Base-by-base conservation (phyloP, 257 asterid genomes). In the Scutellaria minor region DNA sequence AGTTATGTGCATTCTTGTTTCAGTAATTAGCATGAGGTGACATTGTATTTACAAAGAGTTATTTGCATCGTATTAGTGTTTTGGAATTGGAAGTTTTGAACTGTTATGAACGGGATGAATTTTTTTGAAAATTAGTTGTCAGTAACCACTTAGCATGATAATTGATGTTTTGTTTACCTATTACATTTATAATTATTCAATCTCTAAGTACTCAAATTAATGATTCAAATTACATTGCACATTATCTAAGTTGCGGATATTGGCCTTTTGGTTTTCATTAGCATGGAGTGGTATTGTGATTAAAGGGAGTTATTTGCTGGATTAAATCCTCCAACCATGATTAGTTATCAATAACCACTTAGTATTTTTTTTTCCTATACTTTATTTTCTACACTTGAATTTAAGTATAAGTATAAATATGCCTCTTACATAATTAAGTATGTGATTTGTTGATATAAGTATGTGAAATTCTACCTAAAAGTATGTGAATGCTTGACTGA, bases 241-340 rank as follows among this genome's bases (percentile, higher is more conserved):
- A n/a, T n/a, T 55, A 42, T 53, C 11, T 37, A 15, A 58, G 44
- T 15, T 6, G 48, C 11, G 31, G 63, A 48, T 22, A 53, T 27
- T 5, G 44, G 67, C 60, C 56, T 20, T 70, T 31, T 65, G 27
- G 18, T 37, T 37, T 41, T 8, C 41, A 1, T 37, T 62, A 57
- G 64, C 57, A 14, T 46, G 24, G 60, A 40, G 13, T 31, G 31
- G 11, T 24, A 13, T 57, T 71, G 14, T 20, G 73, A 44, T 69
- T 52, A 1, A 15, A 31, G 59, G 9, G 44, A 3, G 4, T 22
- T 57, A 14, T 20, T 55, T 75, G 74, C 75, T 74, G 48, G 66
- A n/a, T 50, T 11, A 2, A 50, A 57, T 52, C 15, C 58, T 27
- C 10, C 53, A 15, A 57, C 11, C 45, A 72, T 45, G 59, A 45